Conservation (phyloP, 139 green algal species). For the Astrephomene gubernaculifera region DNA sequence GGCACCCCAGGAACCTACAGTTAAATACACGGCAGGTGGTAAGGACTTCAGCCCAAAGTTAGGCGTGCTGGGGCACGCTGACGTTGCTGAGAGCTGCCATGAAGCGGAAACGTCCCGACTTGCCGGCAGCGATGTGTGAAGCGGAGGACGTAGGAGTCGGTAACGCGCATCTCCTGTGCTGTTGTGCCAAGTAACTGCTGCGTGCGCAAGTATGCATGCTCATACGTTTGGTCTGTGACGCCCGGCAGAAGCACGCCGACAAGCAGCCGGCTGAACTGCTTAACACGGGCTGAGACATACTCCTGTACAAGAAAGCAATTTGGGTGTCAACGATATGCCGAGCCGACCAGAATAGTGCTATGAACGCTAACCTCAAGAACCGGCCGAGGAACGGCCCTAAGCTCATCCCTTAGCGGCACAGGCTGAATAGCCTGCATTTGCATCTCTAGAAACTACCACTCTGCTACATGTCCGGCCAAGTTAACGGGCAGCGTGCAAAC, state of each 20-base stretch:
- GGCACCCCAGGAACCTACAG: slow-evolving; percentile 57
- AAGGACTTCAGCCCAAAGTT: no score
- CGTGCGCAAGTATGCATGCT: slow-evolving; percentile 44
- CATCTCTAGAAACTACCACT: background rate
- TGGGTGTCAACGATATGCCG: background rate
- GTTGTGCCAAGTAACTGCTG: slow-evolving; percentile 14
- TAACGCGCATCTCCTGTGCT: slow-evolving; percentile 6
- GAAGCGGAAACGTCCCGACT: background rate
- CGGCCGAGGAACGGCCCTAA: background rate
- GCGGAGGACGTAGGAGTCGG: slow-evolving; percentile 8
- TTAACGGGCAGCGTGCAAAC: no score
- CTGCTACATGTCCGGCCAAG: slow-evolving; percentile 5
- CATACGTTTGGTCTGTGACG: slow-evolving; percentile 39
- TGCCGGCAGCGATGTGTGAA: slow-evolving; percentile 50
- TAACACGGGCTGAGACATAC: slow-evolving; percentile 49
- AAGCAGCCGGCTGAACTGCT: slow-evolving; percentile 60
- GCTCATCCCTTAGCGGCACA: background rate
- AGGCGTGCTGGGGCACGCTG: no score
- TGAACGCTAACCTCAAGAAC: background rate
- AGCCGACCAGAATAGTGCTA: background rate
- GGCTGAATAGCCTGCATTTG: slow-evolving; percentile 31
- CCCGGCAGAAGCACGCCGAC: slow-evolving; percentile 46
- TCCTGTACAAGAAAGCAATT: slow-evolving; percentile 41
- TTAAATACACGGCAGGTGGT: no score
- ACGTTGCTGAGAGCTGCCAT: no score